Conservation (phyloP, 768 basidiomycete genomes). For the Pholiota molesta region DNA sequence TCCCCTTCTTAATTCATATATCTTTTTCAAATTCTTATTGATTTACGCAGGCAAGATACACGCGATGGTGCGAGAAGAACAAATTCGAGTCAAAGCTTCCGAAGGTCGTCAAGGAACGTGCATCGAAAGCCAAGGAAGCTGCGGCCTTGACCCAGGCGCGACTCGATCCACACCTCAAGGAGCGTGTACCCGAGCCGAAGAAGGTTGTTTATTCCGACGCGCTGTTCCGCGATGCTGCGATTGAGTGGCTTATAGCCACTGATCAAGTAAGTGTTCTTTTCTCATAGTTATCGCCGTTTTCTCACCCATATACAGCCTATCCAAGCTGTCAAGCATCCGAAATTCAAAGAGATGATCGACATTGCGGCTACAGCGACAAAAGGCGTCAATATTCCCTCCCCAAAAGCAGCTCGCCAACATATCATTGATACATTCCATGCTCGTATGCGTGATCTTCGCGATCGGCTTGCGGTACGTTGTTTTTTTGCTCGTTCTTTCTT, state of each 20-base stretch:
- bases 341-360: slow-evolving; percentile 17
- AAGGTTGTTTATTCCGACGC: slow-evolving; percentile 6
- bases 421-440: slow-evolving; percentile 15
- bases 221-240: slow-evolving; percentile 10
- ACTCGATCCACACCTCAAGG: slow-evolving; percentile 14
- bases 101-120: slow-evolving; percentile 2
- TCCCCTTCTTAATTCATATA: too few species aligned
- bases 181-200: background rate
- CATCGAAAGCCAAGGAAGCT: slow-evolving; percentile 2
- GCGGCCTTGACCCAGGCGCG: slow-evolving; percentile 17
- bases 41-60: too few species aligned
- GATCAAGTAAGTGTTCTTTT: slow-evolving; percentile 31
- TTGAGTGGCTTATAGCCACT: slow-evolving; percentile 38
- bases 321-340: slow-evolving; percentile 12
- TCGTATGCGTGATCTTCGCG: background rate
- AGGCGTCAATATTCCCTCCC: slow-evolving; percentile 5
- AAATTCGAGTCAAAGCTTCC: slow-evolving; percentile 17
- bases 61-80: slow-evolving; percentile 13
- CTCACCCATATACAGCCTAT: too few species aligned
- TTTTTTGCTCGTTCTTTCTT: too few species aligned
- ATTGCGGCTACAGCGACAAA: slow-evolving; percentile 8
- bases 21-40: too few species aligned
- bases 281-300: too few species aligned
- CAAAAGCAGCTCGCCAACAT: background rate
- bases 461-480: slow-evolving; percentile 5